Evolutionary conservation across 805 yeast genomes (phyloP), one percentile per base, ranked within the genome.

Genomic region (Allodekkera sacchari): DNA sequence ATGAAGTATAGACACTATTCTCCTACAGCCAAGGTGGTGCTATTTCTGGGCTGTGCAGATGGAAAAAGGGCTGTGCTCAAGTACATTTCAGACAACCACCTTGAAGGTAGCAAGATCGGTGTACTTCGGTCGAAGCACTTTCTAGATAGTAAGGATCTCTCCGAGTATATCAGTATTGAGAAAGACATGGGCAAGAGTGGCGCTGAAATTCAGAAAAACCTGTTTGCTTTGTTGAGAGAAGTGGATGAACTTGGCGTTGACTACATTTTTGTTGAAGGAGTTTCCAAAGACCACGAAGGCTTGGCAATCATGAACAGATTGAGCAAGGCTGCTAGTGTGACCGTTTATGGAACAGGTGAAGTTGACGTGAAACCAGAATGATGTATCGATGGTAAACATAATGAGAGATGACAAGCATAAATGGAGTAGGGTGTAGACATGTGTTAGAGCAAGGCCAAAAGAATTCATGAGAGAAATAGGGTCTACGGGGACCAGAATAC

Each of bases 1-100:
- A 92, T 92, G 98, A 92, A 92, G 51, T 92, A 92, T 53, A 77
- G 83, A 44, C 98, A 92, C 54, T 92, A 92, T 53, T 83, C 96
- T 0, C 98, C 98, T 4, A 68, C 69, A 2, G 95, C 96, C 0
- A 74, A 70, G 36, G 97, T 92, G 4, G 61, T 81, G 0, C 55
- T 88, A 5, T 74, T 85, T 39, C 55, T 63, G 16, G 66, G 73
- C 17, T 62, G 73, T 29, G 64, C 62, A 0, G 63, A 70, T 34
- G 71, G 77, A 0, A 42, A 36, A 2, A 30, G 37, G 1, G 65
- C 60, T 2, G 43, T 72, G 11, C 26, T 35, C n/a, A 25, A 48
- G 0, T 43, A 56, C 21, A 30, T 46, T 18, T 31, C 19, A 5
- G 22, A 18, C 15, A 27, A 40, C 22, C 21, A 25, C 2, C 21